Conservation (phyloP, 1,139 yeast species). For the Candida anutae region DNA sequence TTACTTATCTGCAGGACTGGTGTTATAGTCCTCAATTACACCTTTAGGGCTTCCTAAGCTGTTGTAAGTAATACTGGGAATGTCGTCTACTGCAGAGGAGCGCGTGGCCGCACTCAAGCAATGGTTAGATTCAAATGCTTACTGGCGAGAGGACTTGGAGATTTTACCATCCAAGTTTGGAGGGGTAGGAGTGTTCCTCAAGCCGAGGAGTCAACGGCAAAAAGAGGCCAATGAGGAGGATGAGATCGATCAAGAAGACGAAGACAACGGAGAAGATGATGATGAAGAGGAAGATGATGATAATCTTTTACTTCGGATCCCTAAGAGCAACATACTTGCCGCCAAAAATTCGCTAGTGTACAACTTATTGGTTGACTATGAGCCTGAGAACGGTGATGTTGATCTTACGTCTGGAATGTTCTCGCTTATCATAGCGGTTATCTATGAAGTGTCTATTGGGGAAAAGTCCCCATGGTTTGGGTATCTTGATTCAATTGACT, state of each 20-base stretch:
- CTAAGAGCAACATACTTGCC: slow-evolving; percentile 48
- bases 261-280: slow-evolving; percentile 1
- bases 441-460: slow-evolving; percentile 54
- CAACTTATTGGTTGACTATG: slow-evolving; percentile 56
- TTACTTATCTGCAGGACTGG: no score
- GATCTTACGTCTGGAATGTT: slow-evolving; percentile 47
- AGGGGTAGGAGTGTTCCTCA: slow-evolving; percentile 65
- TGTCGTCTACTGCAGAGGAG: slow-evolving; percentile 9
- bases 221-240: slow-evolving; percentile 1
- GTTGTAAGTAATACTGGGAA: no score
- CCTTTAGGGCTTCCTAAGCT: no score
- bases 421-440: slow-evolving; percentile 58
- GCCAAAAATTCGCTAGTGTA: slow-evolving; percentile 58
- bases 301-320: slow-evolving; percentile 34
- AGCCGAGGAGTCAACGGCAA: neutral
- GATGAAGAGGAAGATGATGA: slow-evolving; percentile 12
- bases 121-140: slow-evolving; percentile 45
- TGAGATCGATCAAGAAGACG: slow-evolving; percentile 4
- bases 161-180: slow-evolving; percentile 46
- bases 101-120: slow-evolving; percentile 9
- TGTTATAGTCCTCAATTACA: no score
- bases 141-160: slow-evolving; percentile 43
- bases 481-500: slow-evolving; percentile 52
- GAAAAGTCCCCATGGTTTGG: slow-evolving; percentile 67
- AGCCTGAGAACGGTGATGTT: slow-evolving; percentile 18